Conservation (phyloP, 2,329 filamentous ascomycete species). For the Claviceps fusiformis region DNA sequence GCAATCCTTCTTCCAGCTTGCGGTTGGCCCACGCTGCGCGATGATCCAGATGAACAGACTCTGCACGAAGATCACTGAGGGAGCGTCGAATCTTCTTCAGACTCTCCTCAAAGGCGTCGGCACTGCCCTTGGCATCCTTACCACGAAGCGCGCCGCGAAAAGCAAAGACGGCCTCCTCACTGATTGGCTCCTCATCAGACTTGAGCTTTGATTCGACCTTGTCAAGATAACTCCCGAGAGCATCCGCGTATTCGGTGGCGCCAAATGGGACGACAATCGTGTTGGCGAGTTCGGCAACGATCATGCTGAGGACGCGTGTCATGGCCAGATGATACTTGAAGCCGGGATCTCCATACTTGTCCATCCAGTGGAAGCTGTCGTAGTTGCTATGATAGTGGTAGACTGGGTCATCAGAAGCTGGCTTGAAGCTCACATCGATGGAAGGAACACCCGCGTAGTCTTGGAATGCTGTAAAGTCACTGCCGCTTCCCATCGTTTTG, state of each 20-base stretch:
- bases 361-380: conserved; percentile 85
- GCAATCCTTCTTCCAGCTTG: conserved; percentile 39
- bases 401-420: conserved; percentile 32
- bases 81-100: conserved; percentile 25
- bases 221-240: conserved; percentile 38
- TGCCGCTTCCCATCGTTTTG: conserved; percentile 55
- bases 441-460: conserved; percentile 56
- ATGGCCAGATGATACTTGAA: conserved; percentile 54
- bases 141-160: conserved; percentile 14
- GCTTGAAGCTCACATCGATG: conserved; percentile 48
- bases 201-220: conserved; percentile 36
- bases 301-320: conserved; percentile 50
- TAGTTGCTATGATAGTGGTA: conserved; percentile 89
- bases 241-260: conserved; percentile 49
- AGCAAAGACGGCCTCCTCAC: conserved; percentile 18
- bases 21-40: conserved; percentile 26
- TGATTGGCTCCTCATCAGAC: conserved; percentile 10
- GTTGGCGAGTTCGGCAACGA: conserved; percentile 48
- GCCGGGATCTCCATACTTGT: conserved; percentile 57
- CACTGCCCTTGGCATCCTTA: conserved; percentile 19
- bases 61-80: conserved; percentile 23
- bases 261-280: conserved; percentile 49
- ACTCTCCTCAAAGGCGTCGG: conserved; percentile 24
- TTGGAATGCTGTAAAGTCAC: conserved; percentile 63
- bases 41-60: conserved; percentile 32